Evolutionary conservation across 2,329 filamentous ascomycete species (phyloP).

Genomic region (Paecilomyces sp.): DNA sequence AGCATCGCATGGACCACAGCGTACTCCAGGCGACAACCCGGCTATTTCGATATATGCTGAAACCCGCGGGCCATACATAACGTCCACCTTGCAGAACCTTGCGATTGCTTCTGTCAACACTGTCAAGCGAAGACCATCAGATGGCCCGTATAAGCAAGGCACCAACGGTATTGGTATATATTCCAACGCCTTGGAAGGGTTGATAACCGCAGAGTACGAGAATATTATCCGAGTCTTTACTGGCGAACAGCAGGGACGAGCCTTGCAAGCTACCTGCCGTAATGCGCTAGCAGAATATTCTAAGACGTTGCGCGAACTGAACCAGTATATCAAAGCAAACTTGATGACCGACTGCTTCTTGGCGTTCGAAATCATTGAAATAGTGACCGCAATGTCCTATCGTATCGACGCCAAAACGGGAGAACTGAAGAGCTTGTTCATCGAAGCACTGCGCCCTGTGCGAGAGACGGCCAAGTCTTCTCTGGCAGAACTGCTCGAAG

Average conservation of each 20-base stretch:
- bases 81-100: constrained; percentile 72
- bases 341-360: constrained; percentile 88
- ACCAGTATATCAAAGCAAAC: constrained; percentile 80
- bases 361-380: constrained; percentile 90
- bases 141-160: constrained; percentile 78
- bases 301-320: constrained; percentile 79
- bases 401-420: constrained; percentile 76
- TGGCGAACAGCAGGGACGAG: constrained; percentile 72
- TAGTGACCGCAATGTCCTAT: constrained; percentile 71
- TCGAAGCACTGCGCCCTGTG: constrained; percentile 80
- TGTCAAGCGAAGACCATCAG: constrained; percentile 65
- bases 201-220: constrained; percentile 83
- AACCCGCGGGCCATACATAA: constrained; percentile 79
- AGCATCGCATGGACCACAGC: constrained; percentile 45
- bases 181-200: constrained; percentile 75
- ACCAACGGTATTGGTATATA: constrained; percentile 91
- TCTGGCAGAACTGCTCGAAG: constrained; percentile 73
- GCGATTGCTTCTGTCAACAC: constrained; percentile 80
- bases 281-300: constrained; percentile 72
- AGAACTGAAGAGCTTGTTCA: constrained; percentile 74
- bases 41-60: constrained; percentile 80
- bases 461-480: constrained; percentile 88
- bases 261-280: constrained; percentile 74
- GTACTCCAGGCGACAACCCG: constrained; percentile 54
- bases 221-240: constrained; percentile 83